These are phyloP conservation scores for Shiraia bambusicola DNA, from an alignment of 2,329 filamentous ascomycete genomes.

Conservation along the genomic window DNA sequence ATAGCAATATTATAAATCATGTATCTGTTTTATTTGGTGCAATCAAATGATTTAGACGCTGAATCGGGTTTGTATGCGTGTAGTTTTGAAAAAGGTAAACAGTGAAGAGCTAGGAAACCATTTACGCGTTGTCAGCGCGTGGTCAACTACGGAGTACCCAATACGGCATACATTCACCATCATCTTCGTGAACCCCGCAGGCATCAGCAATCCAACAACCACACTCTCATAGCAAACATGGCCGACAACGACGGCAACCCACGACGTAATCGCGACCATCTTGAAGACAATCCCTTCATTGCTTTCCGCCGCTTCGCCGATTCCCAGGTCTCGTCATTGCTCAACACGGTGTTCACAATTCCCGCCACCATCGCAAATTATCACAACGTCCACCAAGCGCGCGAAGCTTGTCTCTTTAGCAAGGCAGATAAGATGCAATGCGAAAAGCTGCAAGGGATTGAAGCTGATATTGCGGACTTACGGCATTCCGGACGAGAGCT, in stretches of 20 bases:
- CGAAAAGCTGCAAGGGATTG: constrained; percentile 26
- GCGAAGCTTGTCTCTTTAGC: constrained; percentile 37
- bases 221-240: constrained; percentile 26
- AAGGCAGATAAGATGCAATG: constrained; percentile 32
- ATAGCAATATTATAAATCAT: too few relatives aligned
- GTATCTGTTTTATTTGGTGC: too few relatives aligned
- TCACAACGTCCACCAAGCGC: constrained; percentile 32
- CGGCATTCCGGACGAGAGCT: constrained; percentile 28
- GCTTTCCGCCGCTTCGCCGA: constrained; percentile 63
- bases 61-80: too few relatives aligned
- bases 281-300: constrained; percentile 57
- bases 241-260: constrained; percentile 23
- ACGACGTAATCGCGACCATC: constrained; percentile 15
- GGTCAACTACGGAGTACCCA: constrained; percentile 7
- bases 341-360: constrained; percentile 54
- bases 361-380: constrained; percentile 35
- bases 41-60: too few relatives aligned
- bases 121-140: not conserved
- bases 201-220: constrained; percentile 8
- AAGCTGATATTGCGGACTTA: constrained; percentile 21
- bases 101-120: not conserved
- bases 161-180: constrained; percentile 7
- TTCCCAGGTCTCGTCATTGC: constrained; percentile 56
- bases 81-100: too few relatives aligned
- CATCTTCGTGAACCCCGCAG: constrained; percentile 9